A percentile compares a stretch with the other conserved stretches of the same genome.
phyloP scores from a whole-genome alignment of 2,329 filamentous ascomycete genomes.

The Fusarium sp. region DNA sequence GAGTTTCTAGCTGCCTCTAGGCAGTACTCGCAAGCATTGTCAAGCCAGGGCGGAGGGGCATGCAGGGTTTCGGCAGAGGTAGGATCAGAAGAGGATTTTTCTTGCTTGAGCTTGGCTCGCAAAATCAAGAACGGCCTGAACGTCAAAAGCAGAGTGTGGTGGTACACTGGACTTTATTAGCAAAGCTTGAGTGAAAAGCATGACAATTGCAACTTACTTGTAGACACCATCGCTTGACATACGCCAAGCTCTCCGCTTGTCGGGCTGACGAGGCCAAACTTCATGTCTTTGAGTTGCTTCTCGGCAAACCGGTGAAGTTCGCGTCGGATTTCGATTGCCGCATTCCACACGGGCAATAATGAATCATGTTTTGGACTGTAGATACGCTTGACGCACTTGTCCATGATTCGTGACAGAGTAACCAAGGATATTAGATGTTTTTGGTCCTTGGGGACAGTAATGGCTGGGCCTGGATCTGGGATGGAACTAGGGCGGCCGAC shows the following conservation, averaged over 20 bases:
- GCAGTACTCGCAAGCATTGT: constrained; percentile 57
- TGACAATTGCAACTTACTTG: constrained; percentile 46
- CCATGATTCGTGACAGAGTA: constrained; percentile 53
- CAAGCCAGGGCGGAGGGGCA: constrained; percentile 51
- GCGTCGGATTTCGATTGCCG: constrained; percentile 47
- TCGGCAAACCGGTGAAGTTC: constrained; percentile 47
- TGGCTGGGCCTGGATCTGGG: constrained; percentile 50
- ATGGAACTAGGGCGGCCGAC: constrained; percentile 56
- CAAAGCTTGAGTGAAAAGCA: not conserved
- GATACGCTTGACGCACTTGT: constrained; percentile 55
- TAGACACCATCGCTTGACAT: constrained; percentile 54
- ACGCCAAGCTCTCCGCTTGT: constrained; percentile 54
- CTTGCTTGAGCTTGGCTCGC: constrained; percentile 54
- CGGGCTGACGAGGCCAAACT: constrained; percentile 50
- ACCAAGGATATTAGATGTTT: constrained; percentile 52
- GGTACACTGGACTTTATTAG: constrained; percentile 51
- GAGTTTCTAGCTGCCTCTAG: constrained; percentile 55
- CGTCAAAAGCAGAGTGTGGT: constrained; percentile 55
- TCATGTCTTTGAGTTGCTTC: constrained; percentile 46
- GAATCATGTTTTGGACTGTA: constrained; percentile 55
- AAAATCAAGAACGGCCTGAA: constrained; percentile 59
- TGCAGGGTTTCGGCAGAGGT: constrained; percentile 24
- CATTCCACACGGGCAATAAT: constrained; percentile 48
- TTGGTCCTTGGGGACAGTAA: constrained; percentile 52
- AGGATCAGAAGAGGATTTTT: constrained; percentile 30